Evolutionary conservation across 2,329 filamentous ascomycete genomes (phyloP).

Genomic region (Verticillium nonalfalfae): DNA sequence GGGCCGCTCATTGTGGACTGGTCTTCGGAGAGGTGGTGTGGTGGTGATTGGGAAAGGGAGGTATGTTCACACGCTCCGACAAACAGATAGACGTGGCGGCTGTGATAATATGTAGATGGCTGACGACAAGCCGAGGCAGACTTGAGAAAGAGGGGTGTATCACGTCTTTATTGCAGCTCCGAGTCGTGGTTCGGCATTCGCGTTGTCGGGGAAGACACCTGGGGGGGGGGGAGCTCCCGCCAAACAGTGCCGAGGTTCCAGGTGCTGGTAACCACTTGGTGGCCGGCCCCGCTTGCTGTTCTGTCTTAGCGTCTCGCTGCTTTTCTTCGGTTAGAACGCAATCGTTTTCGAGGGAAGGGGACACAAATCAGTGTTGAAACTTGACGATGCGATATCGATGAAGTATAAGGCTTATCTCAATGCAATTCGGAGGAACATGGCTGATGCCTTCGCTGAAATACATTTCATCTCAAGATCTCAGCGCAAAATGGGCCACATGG

Average conservation of each 20-base stretch:
- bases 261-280: not conserved
- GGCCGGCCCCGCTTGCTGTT: not conserved
- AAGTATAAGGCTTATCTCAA: no score
- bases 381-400: no score
- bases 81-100: not conserved
- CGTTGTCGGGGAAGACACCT: not conserved
- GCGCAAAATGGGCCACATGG: no score
- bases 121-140: not conserved
- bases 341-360: no score
- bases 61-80: not conserved
- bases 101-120: not conserved
- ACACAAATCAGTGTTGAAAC: no score
- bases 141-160: not conserved
- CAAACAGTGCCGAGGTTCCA: not conserved
- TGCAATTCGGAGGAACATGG: no score
- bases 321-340: not conserved
- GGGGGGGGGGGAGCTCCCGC: not conserved
- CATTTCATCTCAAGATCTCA: no score
- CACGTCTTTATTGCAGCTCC: not conserved
- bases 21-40: not conserved
- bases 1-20: slow-evolving; percentile 25
- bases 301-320: not conserved
- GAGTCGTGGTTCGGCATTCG: not conserved
- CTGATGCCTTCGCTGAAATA: no score
- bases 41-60: not conserved